Base-by-base conservation (phyloP, 805 yeast genomes). In the Myxozyma kluyveri region DNA sequence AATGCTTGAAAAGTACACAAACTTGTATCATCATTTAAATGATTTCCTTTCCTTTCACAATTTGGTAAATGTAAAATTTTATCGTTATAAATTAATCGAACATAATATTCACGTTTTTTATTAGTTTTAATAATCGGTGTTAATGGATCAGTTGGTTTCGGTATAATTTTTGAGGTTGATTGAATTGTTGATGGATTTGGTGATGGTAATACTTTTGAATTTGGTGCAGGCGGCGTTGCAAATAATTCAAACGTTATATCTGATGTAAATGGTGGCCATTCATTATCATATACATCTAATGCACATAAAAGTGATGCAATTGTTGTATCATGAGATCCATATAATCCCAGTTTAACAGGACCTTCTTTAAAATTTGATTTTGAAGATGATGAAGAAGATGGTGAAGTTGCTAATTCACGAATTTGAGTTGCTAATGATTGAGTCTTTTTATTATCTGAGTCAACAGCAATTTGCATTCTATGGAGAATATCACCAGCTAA, bases 261-360 rank as follows among this genome's bases (percentile, higher is more conserved):
- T n/a, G 61, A 43, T 10, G 61, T 58, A 42, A 52, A 58, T 10
- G 61, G 61, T 7, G 61, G 61, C 61, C 61, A 58, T 24, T 23
- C 38, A 7, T 36, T n/a, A 40, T 58, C 61, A 24, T 49, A 58
- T 17, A 54, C 57, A 23, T 52, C 49, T 3, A 56, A 24, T 3
- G 61, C 54, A 26, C 56, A 54, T 5, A 58, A 46, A 26, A 58
- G 44, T 17, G 61, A 54, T n/a, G 58, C 61, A 22, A 58, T 42
- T 3, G 61, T 58, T 9, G 60, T 57, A 36, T 58, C 61, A 40
- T 58, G 61, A 7, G 61, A 59, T n/a, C 60, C 60, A 42, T 58
- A 58, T 17, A 58, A 44, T 2, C 51, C 60, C 12, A 58, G 44
- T 26, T 56, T 57, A 9, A 49, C 53, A 7, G 40, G 52, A 21